Evolutionary conservation across 139 green algal genomes (phyloP), one percentile per base, ranked within the genome.

Genomic region (Spirogloea muscicola): DNA sequence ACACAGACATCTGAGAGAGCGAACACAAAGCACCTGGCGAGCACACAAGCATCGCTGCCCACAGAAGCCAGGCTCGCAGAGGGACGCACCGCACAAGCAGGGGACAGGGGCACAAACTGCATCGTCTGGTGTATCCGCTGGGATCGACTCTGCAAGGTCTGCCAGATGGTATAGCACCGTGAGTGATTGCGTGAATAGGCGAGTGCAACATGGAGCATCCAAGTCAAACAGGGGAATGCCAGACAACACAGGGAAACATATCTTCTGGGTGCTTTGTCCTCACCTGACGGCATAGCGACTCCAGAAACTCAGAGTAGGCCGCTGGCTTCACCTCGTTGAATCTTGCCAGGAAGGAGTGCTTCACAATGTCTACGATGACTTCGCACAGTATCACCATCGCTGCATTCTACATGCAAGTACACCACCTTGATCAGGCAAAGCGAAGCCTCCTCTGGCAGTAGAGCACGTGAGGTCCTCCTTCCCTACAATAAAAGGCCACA

Each of bases 301-400:
- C 43, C 0, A 85, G 71, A 51, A 82, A 88, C 27, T 82, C 49
- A 44, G 51, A 58, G 69, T 88, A 88, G 0, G 72, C 52, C 1
- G 41, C 59, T 1, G 83, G 83, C 69, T 87, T 77, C 27, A 88
- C 67, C 31, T 83, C 42, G 49, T 88, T 86, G 72, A 87, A 88
- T 39, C 86, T 88, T 37, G 68, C 72, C n/a, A 88, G 72, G 51
- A 88, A 87, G 7, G 81, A 48, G 48, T 88, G 83, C 80, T 88
- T 88, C 59, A 88, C 34, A 25, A 77, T 72, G 61, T 88, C 83
- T 25, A 87, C 81, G 6, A 88, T 33, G n/a, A 87, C 43, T 51
- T 88, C 83, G 25, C 49, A 74, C 5, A 55, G 29, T 29, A 82
- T 37, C 4, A 87, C 57, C 69, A 74, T 81, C 27, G 43, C 25